A percentile compares a stretch with the other conserved stretches of the same genome.
These are phyloP conservation scores for Colletotrichum agaves DNA, from an alignment of 2,329 filamentous ascomycete genomes.

Conservation along the genomic window DNA sequence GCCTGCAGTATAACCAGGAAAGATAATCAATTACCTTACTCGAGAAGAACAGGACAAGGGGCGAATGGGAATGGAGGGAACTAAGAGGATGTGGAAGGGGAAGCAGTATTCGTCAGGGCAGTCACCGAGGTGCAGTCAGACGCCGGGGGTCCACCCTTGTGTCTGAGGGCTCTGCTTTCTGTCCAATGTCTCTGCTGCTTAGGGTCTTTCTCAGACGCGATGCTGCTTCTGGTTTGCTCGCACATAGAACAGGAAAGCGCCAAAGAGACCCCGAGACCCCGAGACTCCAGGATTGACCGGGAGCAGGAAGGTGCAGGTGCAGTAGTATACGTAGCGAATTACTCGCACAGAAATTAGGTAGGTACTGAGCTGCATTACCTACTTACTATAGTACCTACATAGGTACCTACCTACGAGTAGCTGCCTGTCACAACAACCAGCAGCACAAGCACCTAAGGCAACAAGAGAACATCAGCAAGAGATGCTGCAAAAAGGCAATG, in stretches of 20 bases:
- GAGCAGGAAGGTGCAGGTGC: slow-evolving; percentile 4
- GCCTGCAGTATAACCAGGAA: not conserved
- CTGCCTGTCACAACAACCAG: too few relatives aligned
- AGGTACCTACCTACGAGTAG: too few relatives aligned
- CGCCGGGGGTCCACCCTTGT: too few relatives aligned
- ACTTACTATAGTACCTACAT: too few relatives aligned
- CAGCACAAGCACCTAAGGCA: too few relatives aligned
- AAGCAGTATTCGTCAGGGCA: not conserved
- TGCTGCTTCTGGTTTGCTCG: not conserved
- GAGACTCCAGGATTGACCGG: not conserved
- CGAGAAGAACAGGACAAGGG: not conserved
- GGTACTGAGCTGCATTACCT: too few relatives aligned
- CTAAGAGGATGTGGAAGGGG: not conserved
- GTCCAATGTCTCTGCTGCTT: too few relatives aligned
- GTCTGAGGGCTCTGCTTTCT: not conserved
- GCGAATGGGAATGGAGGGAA: slow-evolving; percentile 6
- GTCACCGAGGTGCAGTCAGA: not conserved
- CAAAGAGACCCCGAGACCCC: not conserved
- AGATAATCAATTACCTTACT: not conserved
- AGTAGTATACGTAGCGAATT: not conserved
- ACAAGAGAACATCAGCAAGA: too few relatives aligned
- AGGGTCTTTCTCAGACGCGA: too few relatives aligned
- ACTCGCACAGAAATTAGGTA: too few relatives aligned
- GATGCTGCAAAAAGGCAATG: too few relatives aligned
- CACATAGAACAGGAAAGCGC: not conserved